A percentile compares a stretch with the other conserved stretches of the same genome.
Conservation (phyloP, 1,284 basidiomycete species). For the Malassezia caprae region DNA sequence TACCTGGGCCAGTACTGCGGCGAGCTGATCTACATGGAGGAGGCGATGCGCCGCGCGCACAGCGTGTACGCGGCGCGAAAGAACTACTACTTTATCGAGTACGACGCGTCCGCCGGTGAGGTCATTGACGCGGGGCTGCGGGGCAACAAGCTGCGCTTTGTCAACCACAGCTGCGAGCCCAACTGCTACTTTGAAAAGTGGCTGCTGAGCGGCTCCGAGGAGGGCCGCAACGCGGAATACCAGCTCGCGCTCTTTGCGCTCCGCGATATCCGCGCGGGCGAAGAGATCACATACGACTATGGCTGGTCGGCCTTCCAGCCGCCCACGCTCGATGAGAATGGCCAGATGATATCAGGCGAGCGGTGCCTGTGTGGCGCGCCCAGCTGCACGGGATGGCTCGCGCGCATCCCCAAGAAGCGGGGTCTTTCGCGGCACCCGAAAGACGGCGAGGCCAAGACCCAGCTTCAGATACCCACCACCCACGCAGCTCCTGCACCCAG, state of each 20-base stretch:
- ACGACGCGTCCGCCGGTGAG: slow-evolving; percentile 39
- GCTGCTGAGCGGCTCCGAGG: slow-evolving; percentile 37
- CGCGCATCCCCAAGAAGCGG: slow-evolving; percentile 3
- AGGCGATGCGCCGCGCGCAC: slow-evolving; percentile 28
- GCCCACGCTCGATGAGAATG: slow-evolving; percentile 18
- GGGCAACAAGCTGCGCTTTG: slow-evolving; percentile 40
- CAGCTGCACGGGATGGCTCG: slow-evolving; percentile 35
- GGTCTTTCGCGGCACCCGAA: not conserved
- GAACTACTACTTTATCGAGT: slow-evolving; percentile 41
- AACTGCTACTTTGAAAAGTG: slow-evolving; percentile 43
- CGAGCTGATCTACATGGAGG: slow-evolving; percentile 34
- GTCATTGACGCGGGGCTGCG: slow-evolving; percentile 37
- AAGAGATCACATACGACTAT: slow-evolving; percentile 44
- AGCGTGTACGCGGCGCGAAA: slow-evolving; percentile 32
- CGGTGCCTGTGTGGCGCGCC: slow-evolving; percentile 31
- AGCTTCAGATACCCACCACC: not conserved
- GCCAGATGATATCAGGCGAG: slow-evolving; percentile 13
- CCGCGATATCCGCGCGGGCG: slow-evolving; percentile 37
- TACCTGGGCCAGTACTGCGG: slow-evolving; percentile 44
- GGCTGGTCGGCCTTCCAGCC: slow-evolving; percentile 34
- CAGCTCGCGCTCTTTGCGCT: slow-evolving; percentile 39
- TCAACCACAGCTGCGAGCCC: slow-evolving; percentile 42
- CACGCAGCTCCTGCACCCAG: not conserved
- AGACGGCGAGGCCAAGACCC: not conserved
- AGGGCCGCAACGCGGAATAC: slow-evolving; percentile 34